Evolutionary conservation across 495 filamentous ascomycete species (phyloP).

Genomic region (Margaritispora aquatica): DNA sequence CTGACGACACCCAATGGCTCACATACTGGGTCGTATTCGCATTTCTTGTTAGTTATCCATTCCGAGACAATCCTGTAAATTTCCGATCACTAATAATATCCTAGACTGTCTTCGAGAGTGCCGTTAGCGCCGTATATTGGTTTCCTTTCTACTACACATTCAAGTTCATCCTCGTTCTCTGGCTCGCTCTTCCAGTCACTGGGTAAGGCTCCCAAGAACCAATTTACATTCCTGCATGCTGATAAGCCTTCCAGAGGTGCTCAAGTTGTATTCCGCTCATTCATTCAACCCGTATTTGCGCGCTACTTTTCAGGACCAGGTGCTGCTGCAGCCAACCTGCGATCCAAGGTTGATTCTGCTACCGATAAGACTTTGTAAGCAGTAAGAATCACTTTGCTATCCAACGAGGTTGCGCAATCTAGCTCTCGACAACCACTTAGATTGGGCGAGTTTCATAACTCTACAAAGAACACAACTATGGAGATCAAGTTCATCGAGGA

Average conservation of each 20-base stretch:
- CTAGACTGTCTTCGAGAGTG: conserved; percentile 71
- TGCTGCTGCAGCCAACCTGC: conserved; percentile 82
- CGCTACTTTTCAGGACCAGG: conserved; percentile 74
- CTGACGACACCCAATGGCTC: conserved; percentile 89
- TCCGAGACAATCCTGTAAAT: too few relatives aligned
- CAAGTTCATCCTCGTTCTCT: conserved; percentile 95
- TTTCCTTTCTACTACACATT: conserved; percentile 99
- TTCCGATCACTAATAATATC: conserved; percentile 90
- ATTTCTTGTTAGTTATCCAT: too few relatives aligned
- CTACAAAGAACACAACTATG: conserved; percentile 1
- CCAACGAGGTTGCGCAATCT: not conserved
- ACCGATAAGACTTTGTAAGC: conserved; percentile 40
- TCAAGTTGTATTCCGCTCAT: conserved; percentile 91
- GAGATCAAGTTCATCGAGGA: not conserved
- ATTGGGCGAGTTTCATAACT: not conserved
- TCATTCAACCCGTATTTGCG: conserved; percentile 84
- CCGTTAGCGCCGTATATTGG: conserved; percentile 95
- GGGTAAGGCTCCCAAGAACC: conserved; percentile 50
- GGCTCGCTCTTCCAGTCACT: conserved; percentile 94
- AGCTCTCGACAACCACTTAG: not conserved
- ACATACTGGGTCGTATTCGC: too few relatives aligned
- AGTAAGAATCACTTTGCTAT: not conserved
- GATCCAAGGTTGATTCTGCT: conserved; percentile 69
- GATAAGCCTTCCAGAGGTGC: conserved; percentile 63
- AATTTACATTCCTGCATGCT: conserved; percentile 17